These are phyloP conservation scores for Shiraia bambusicola DNA, from an alignment of 2,329 filamentous ascomycete species.

Conservation along the genomic window DNA sequence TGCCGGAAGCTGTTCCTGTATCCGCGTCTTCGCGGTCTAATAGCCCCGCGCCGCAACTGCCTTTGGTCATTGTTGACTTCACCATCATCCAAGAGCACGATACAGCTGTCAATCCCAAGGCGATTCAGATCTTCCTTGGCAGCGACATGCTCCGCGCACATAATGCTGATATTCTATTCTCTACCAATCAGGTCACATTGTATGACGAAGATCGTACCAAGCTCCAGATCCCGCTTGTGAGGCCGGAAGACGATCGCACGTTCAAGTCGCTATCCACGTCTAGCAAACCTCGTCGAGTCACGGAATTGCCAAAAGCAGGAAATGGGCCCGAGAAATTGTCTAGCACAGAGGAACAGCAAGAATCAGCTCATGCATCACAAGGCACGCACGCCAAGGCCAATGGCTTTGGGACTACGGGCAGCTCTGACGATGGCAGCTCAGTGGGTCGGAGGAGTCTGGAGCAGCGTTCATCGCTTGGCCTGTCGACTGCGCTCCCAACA, in stretches of 20 bases:
- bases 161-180: constrained; percentile 88
- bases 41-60: constrained; percentile 76
- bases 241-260: constrained; percentile 79
- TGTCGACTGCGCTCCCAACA: constrained; percentile 18
- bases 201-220: constrained; percentile 86
- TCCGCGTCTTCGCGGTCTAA: constrained; percentile 71
- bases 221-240: constrained; percentile 85
- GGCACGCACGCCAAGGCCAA: constrained; percentile 12
- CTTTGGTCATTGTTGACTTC: constrained; percentile 78
- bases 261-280: constrained; percentile 77
- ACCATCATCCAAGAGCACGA: constrained; percentile 65
- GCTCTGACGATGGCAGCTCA: constrained; percentile 35
- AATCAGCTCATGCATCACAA: too few species aligned
- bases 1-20: constrained; percentile 84
- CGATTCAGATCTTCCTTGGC: constrained; percentile 83
- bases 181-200: constrained; percentile 83
- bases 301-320: constrained; percentile 4
- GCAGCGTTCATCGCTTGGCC: constrained; percentile 28
- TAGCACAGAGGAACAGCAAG: too few species aligned
- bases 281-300: constrained; percentile 21
- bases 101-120: constrained; percentile 55
- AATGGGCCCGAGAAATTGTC: constrained; percentile 1
- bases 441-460: constrained; percentile 34
- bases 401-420: constrained; percentile 13
- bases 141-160: constrained; percentile 84